Evolutionary conservation across 495 filamentous ascomycete genomes (phyloP), one percentile per base, ranked within the genome.

Genomic region (Hyaloscypha finlandica): DNA sequence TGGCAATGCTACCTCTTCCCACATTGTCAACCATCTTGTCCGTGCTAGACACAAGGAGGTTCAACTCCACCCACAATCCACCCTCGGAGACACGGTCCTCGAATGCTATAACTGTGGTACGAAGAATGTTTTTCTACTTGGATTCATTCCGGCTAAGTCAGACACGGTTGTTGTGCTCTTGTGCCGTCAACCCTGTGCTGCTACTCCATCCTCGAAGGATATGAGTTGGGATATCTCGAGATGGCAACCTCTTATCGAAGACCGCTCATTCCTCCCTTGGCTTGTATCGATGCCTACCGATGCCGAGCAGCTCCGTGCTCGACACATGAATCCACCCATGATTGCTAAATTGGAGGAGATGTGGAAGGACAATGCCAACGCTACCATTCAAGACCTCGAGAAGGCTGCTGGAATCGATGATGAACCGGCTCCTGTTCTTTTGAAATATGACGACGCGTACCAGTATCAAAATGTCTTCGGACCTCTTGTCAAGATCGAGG

Each of bases 61-160:
- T 22, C 95, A 97, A 72, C 86, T 99, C 39, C 95, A 99, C 77
- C 93, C 96, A 2, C 87, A 86, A 70, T 98, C 96, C 16, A 90
- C 93, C n/a, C 89, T 99, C 33, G 95, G 95, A 55, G 95, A 99
- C 76, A 99, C 95, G 4, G 91, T 95, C 57, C 84, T 99, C 58
- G 95, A 99, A 81, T 99, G 95, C 81, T 99, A 99, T 82, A 99
- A 97, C 76, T 99, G 95, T 78, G 95, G 96, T 58, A 97, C 92
- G 1, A 99, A 98, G 78, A 99, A 99, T 79, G 95, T 97, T 59
- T 99, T 99, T 73, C 86, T 98, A n/a, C 90, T 99, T 14, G 95
- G 95, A 31, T 99, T 99, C 76, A 99, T 99, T 70, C 95, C 95
- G n/a, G 95, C 95, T 16, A 98, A 98, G 76, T 97, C 94, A 3